Percentiles rank a stretch among this genome's conserved stretches.
phyloP scores from a whole-genome alignment of 2,329 filamentous ascomycete genomes.

The Aotearoamyces nothofagi region DNA sequence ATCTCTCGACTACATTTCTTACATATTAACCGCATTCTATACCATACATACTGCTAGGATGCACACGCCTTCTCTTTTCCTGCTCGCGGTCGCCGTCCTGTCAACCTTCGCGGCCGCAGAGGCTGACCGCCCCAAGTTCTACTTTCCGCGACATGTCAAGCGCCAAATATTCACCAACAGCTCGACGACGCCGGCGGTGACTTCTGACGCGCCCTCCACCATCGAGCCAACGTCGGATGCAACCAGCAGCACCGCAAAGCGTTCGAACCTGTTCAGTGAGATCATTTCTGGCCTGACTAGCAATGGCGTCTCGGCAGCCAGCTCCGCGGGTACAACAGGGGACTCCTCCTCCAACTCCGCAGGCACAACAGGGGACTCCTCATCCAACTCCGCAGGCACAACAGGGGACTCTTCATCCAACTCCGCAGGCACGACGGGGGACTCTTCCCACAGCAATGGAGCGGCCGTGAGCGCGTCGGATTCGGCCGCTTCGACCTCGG shows the following conservation, averaged over 20 bases:
- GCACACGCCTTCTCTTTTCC: conserved; percentile 32
- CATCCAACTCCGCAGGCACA: conserved; percentile 2
- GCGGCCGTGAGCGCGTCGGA: too few relatives aligned
- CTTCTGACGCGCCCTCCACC: not conserved
- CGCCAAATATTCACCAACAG: conserved; percentile 31
- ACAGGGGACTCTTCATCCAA: conserved; percentile 4
- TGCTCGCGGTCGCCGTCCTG: conserved; percentile 32
- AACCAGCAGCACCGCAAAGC: too few relatives aligned
- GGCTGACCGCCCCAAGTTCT: conserved; percentile 33
- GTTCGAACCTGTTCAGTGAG: too few relatives aligned
- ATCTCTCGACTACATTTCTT: conserved; percentile 4
- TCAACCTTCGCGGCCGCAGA: conserved; percentile 29
- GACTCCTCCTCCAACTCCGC: conserved; percentile 1
- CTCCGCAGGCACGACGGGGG: too few relatives aligned
- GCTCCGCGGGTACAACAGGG: conserved; percentile 4
- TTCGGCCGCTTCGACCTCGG: conserved; percentile 1
- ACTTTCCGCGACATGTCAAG: conserved; percentile 41
- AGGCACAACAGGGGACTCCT: conserved; percentile 4
- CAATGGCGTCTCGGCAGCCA: too few relatives aligned
- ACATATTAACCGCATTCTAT: conserved; percentile 8
- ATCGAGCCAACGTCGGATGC: too few relatives aligned
- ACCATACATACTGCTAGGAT: conserved; percentile 23
- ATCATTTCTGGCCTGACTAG: too few relatives aligned
- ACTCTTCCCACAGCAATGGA: too few relatives aligned
- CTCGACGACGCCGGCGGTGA: not conserved